A percentile compares a stretch with the other conserved stretches of the same genome.
phyloP scores from a whole-genome alignment of 2,329 filamentous ascomycete species.

The Colletotrichum gloeosporioides region DNA sequence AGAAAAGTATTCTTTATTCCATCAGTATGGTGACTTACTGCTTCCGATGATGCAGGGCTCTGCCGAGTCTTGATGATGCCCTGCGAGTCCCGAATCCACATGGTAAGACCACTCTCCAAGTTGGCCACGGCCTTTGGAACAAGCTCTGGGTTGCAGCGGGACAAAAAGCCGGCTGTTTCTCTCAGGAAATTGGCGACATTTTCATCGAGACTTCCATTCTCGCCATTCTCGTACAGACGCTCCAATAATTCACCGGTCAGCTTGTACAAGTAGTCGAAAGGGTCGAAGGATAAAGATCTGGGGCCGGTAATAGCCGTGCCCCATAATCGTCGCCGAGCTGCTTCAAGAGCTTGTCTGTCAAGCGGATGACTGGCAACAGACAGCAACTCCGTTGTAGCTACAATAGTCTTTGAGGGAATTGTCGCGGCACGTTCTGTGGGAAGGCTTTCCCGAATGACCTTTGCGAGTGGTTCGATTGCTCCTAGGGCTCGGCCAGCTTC shows the following conservation, averaged over 20 bases:
- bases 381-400: slow-evolving; percentile 48
- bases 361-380: slow-evolving; percentile 58
- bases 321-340: slow-evolving; percentile 71
- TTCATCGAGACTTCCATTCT: slow-evolving; percentile 40
- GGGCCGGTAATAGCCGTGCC: slow-evolving; percentile 51
- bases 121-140: slow-evolving; percentile 61
- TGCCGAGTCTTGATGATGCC: slow-evolving; percentile 46
- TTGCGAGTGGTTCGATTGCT: slow-evolving; percentile 75
- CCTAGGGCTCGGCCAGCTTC: slow-evolving; percentile 70
- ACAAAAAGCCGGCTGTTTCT: slow-evolving; percentile 58
- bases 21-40: slow-evolving; percentile 45
- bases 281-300: slow-evolving; percentile 56
- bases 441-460: slow-evolving; percentile 48
- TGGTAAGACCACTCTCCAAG: slow-evolving; percentile 65
- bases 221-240: slow-evolving; percentile 56
- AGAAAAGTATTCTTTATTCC: slow-evolving; percentile 16
- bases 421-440: slow-evolving; percentile 23
- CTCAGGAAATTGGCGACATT: slow-evolving; percentile 54
- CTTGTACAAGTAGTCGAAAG: slow-evolving; percentile 71
- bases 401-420: slow-evolving; percentile 32
- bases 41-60: slow-evolving; percentile 42
- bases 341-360: slow-evolving; percentile 68
- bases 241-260: slow-evolving; percentile 59
- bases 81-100: slow-evolving; percentile 68
- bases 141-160: slow-evolving; percentile 52